A percentile compares a stretch with the other conserved stretches of the same genome.
Conservation (phyloP, 2,329 filamentous ascomycete species). For the Aspergillus latus region DNA sequence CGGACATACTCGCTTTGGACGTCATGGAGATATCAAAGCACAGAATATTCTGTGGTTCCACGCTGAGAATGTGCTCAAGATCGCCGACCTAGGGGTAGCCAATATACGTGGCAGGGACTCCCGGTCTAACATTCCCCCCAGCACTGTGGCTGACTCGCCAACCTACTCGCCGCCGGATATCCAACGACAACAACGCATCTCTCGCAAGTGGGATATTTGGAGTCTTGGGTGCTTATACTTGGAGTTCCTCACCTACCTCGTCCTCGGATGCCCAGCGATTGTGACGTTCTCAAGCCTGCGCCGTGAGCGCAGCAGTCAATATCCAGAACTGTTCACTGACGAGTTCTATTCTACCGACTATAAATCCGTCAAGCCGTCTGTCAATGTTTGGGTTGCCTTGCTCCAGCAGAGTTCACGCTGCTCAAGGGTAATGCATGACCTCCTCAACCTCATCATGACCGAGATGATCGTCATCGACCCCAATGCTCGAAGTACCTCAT, state of each 20-base stretch:
- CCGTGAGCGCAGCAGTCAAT: background rate
- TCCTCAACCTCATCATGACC: conserved; percentile 13
- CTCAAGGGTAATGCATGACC: conserved; percentile 4
- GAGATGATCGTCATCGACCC: conserved; percentile 10
- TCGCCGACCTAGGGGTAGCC: conserved; percentile 38
- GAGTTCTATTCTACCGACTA: conserved; percentile 10
- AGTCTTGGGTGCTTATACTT: conserved; percentile 38
- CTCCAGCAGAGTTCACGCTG: background rate
- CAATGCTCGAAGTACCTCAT: background rate
- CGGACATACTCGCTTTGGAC: conserved; percentile 25
- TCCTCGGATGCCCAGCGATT: conserved; percentile 24
- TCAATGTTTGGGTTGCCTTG: conserved; percentile 6
- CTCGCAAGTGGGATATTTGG: conserved; percentile 30
- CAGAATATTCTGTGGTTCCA: conserved; percentile 39
- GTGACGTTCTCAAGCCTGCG: conserved; percentile 7
- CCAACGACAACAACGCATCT: conserved; percentile 21
- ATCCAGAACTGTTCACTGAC: background rate
- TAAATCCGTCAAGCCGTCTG: conserved; percentile 4
- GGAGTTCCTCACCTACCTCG: conserved; percentile 40
- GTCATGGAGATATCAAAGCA: conserved; percentile 40
- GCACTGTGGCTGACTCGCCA: conserved; percentile 18
- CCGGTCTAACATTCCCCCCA: conserved; percentile 26
- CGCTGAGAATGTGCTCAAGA: conserved; percentile 23
- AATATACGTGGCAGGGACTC: conserved; percentile 36
- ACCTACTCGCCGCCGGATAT: conserved; percentile 45